Evolutionary conservation across 306 rosid genomes (phyloP).

Genomic region (Begonia peltatifolia): DNA sequence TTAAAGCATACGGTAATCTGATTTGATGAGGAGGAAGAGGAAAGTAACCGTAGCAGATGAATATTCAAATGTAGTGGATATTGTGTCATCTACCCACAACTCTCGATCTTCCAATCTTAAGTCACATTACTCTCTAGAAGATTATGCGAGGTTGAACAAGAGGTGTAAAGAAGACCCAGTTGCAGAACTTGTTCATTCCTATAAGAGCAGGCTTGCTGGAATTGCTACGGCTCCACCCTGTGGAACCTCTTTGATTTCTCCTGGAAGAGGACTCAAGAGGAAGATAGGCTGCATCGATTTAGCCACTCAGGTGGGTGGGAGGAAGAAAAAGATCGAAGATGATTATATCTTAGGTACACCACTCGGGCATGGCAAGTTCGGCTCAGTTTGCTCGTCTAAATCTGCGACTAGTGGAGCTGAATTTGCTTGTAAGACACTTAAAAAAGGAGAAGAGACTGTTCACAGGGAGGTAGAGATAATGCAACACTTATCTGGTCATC

Average conservation of each 20-base stretch:
- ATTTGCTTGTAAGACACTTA: slow-evolving; percentile 82
- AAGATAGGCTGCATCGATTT: slow-evolving; percentile 95
- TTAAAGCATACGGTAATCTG: slow-evolving; percentile 14
- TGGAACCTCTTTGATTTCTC: slow-evolving; percentile 59
- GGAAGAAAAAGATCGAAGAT: slow-evolving; percentile 77
- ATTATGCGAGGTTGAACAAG: slow-evolving; percentile 73
- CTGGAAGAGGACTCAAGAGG: slow-evolving; percentile 86
- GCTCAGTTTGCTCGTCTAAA: slow-evolving; percentile 69
- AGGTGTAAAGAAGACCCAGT: slow-evolving; percentile 67
- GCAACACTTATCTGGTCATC: slow-evolving; percentile 97
- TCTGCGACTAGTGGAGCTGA: slow-evolving; percentile 60
- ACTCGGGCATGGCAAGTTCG: slow-evolving; percentile 89
- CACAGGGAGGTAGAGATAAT: slow-evolving; percentile 98
- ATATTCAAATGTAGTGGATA: slow-evolving; percentile 21
- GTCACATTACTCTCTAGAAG: slow-evolving; percentile 73
- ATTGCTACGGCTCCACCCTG: slow-evolving; percentile 94
- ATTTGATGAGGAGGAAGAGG: slow-evolving; percentile 89
- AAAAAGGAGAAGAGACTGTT: slow-evolving; percentile 88
- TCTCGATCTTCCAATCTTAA: slow-evolving; percentile 45
- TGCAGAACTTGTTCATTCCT: slow-evolving; percentile 32
- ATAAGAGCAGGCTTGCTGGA: slow-evolving; percentile 72
- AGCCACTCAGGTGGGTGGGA: slow-evolving; percentile 93
- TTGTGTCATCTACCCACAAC: slow-evolving; percentile 24
- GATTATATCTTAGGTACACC: slow-evolving; percentile 61
- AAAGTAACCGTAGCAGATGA: slow-evolving; percentile 72